Conservation (phyloP, 176 grass and related monocot species). For the Rhipidocladum racemiflorum region DNA sequence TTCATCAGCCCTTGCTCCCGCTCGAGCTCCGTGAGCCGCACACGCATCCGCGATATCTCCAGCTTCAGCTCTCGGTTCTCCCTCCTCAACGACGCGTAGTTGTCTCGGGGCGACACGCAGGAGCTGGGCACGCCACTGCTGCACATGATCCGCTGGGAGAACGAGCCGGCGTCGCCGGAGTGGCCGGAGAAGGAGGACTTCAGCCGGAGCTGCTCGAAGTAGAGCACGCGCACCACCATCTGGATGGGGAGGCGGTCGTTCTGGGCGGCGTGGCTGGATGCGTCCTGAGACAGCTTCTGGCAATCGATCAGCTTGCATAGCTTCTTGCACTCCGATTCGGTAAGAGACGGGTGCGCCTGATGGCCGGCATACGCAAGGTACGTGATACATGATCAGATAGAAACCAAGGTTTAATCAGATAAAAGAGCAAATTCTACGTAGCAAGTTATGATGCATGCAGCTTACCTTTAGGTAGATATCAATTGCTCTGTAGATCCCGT, state of each 20-base stretch:
- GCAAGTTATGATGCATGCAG: background rate
- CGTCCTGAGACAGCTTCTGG: conserved; percentile 62
- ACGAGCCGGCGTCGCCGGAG: conserved; percentile 9
- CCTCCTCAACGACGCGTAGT: conserved; percentile 77
- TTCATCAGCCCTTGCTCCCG: conserved; percentile 82
- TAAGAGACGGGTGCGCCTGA: conserved; percentile 83
- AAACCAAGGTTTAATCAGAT: background rate
- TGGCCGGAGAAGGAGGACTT: conserved; percentile 43
- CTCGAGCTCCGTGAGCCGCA: conserved; percentile 77
- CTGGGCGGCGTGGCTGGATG: conserved; percentile 66
- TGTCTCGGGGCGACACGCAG: conserved; percentile 64
- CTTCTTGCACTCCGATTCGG: conserved; percentile 92
- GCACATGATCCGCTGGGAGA: conserved; percentile 47
- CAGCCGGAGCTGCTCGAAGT: conserved; percentile 72
- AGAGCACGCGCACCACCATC: conserved; percentile 63
- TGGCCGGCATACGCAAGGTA: background rate
- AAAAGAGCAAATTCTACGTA: background rate
- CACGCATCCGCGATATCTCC: conserved; percentile 76
- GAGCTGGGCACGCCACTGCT: conserved; percentile 57
- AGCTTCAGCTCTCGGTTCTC: conserved; percentile 90
- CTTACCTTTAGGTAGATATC: conserved; percentile 98
- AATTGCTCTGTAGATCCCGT: conserved; percentile 79
- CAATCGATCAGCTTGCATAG: conserved; percentile 88
- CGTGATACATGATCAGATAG: background rate
- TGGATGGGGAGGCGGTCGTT: conserved; percentile 83